Percentiles rank a stretch among this genome's conserved stretches.
Evolutionary conservation across 106 monocot species (phyloP).

Genomic region (Acorus calamus): DNA sequence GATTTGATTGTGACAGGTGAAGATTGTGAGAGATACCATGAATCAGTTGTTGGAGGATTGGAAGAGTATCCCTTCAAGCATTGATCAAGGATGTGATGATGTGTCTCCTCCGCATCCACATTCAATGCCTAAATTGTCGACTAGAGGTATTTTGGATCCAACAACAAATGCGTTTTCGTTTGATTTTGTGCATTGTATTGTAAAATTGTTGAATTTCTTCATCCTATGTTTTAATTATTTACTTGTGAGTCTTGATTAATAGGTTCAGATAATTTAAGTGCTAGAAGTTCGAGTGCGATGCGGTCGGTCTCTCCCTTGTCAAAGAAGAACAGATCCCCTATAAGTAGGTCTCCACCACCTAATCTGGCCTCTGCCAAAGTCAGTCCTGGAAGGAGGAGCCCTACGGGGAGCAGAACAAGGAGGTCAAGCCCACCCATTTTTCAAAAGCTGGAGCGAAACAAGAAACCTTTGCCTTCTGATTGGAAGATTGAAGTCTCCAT

Average conservation of each 20-base stretch:
- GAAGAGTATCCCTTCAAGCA: conserved; percentile 54
- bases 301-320: conserved; percentile 23
- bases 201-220: no score
- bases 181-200: no score
- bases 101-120: not conserved
- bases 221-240: no score
- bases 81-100: conserved; percentile 10
- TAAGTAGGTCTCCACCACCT: conserved; percentile 55
- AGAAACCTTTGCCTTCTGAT: conserved; percentile 13
- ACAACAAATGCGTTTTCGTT: no score
- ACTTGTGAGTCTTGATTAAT: no score
- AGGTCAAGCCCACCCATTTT: conserved; percentile 24
- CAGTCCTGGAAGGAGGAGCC: conserved; percentile 13
- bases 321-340: conserved; percentile 27
- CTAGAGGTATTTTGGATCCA: no score
- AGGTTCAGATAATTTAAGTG: conserved; percentile 21
- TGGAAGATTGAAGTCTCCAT: conserved; percentile 50
- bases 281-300: conserved; percentile 20
- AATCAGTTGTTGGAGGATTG: conserved; percentile 81
- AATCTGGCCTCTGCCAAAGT: conserved; percentile 26
- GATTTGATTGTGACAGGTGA: conserved; percentile 45
- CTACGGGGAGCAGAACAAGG: conserved; percentile 14
- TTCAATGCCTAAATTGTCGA: no score
- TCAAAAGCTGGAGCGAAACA: conserved; percentile 16
- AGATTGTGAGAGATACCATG: conserved; percentile 87